phyloP scores from a whole-genome alignment of 1,284 basidiomycete genomes.

The Boletellus sp. region DNA sequence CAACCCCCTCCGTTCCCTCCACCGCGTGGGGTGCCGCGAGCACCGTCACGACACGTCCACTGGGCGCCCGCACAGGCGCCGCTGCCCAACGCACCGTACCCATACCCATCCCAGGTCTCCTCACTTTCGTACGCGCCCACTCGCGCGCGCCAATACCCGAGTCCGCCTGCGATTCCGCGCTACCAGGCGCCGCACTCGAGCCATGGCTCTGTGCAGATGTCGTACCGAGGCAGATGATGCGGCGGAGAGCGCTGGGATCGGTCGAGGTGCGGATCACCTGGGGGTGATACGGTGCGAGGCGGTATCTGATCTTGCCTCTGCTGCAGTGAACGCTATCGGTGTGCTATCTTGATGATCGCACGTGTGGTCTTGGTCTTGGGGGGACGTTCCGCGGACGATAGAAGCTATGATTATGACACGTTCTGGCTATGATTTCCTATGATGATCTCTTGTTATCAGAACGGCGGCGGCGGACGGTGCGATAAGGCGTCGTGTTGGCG shows the following conservation, averaged over 20 bases:
- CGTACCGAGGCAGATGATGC: constrained; percentile 20
- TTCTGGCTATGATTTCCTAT: neutral
- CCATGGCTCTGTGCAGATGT: constrained; percentile 2
- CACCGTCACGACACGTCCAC: constrained; percentile 24
- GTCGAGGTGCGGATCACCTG: constrained; percentile 28
- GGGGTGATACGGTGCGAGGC: constrained; percentile 18
- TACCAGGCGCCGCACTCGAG: constrained; percentile 21
- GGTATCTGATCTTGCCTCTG: constrained; percentile 24
- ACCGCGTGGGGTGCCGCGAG: constrained; percentile 18
- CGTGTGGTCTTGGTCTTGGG: constrained; percentile 8
- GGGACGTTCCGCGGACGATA: neutral
- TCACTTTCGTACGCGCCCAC: constrained; percentile 14
- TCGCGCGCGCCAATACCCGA: constrained; percentile 1
- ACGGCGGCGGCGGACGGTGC: neutral
- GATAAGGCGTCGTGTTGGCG: constrained; percentile 2
- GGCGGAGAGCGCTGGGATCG: constrained; percentile 13
- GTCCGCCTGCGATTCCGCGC: constrained; percentile 13
- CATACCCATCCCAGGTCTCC: constrained; percentile 25
- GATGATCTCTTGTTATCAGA: neutral
- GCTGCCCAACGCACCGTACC: constrained; percentile 25
- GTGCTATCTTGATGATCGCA: constrained; percentile 26
- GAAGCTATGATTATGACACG: constrained; percentile 2
- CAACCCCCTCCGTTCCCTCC: constrained; percentile 23
- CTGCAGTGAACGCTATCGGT: constrained; percentile 23
- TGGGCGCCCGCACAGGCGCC: constrained; percentile 30